Conservation (phyloP, 805 yeast species). For the Isabelozyma heimii region DNA sequence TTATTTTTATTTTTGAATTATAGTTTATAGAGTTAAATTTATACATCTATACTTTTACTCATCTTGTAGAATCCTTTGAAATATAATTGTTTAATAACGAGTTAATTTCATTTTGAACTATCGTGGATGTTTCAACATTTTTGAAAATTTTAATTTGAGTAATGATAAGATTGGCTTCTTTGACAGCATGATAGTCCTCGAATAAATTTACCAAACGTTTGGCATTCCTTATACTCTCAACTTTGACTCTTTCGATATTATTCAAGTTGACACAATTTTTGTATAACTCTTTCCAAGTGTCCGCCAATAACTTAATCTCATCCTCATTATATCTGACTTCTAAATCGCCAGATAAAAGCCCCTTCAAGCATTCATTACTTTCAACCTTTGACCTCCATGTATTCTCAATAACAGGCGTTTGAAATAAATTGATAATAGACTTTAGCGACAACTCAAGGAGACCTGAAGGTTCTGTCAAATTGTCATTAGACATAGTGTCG, state of each 20-base stretch:
- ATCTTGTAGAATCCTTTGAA: constrained; percentile 11
- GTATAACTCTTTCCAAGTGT: constrained; percentile 20
- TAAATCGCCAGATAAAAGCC: constrained; percentile 7
- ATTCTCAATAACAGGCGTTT: constrained; percentile 25
- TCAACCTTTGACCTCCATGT: constrained; percentile 65
- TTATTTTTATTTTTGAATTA: too few relatives aligned
- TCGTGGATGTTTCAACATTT: constrained; percentile 43
- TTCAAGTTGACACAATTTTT: constrained; percentile 31
- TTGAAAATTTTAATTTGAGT: constrained; percentile 12
- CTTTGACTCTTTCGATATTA: constrained; percentile 57
- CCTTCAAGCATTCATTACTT: constrained; percentile 38
- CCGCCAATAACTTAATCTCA: constrained; percentile 14
- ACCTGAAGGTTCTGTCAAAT: not conserved
- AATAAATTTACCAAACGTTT: constrained; percentile 15
- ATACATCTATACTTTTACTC: not conserved
- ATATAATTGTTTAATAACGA: too few relatives aligned
- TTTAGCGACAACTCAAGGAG: not conserved
- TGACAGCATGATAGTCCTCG: constrained; percentile 8
- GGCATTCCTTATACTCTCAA: constrained; percentile 42
- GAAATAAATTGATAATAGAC: constrained; percentile 15
- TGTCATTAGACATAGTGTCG: constrained; percentile 17
- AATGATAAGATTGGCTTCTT: constrained; percentile 9
- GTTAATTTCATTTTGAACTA: constrained; percentile 38
- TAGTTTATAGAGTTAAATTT: not conserved
- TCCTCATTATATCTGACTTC: constrained; percentile 5